Evolutionary conservation across 306 rosid species (phyloP).

Genomic region (Casuarina equisetifolia): DNA sequence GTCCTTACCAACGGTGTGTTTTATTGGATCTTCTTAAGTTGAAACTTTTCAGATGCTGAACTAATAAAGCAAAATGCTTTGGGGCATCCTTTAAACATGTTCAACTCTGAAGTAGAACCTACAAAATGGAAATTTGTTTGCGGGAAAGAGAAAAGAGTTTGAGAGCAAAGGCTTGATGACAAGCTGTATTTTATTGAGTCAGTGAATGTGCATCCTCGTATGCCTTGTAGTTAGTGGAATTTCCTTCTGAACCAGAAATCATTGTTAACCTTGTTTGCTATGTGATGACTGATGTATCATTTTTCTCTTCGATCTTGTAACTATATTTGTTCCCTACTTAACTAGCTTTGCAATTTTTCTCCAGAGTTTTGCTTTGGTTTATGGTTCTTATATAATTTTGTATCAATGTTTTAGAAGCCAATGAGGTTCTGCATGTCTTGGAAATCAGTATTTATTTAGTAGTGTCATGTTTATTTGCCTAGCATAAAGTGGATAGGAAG

Average conservation of each 20-base stretch:
- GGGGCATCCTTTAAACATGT: too few species aligned
- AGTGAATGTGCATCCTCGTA: neutral
- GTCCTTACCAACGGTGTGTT: neutral
- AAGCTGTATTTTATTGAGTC: neutral
- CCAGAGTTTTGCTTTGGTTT: too few species aligned
- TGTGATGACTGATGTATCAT: neutral
- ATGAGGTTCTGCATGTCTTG: neutral
- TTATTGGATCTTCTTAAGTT: neutral
- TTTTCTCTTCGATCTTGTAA: neutral
- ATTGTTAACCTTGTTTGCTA: neutral
- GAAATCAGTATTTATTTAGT: neutral
- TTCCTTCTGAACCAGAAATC: neutral
- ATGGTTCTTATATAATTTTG: neutral
- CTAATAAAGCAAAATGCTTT: too few species aligned
- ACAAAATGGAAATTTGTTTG: neutral
- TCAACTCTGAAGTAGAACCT: neutral
- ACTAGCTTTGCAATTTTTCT: too few species aligned
- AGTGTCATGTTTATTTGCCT: neutral
- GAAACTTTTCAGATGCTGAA: neutral
- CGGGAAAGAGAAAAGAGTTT: neutral
- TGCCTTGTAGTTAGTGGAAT: neutral
- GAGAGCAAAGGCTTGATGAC: neutral
- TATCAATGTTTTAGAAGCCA: neutral
- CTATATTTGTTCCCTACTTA: neutral
- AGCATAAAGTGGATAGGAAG: neutral